Evolutionary conservation across 1,139 yeast species (phyloP).

Genomic region (Casaregolazyma lundiana): DNA sequence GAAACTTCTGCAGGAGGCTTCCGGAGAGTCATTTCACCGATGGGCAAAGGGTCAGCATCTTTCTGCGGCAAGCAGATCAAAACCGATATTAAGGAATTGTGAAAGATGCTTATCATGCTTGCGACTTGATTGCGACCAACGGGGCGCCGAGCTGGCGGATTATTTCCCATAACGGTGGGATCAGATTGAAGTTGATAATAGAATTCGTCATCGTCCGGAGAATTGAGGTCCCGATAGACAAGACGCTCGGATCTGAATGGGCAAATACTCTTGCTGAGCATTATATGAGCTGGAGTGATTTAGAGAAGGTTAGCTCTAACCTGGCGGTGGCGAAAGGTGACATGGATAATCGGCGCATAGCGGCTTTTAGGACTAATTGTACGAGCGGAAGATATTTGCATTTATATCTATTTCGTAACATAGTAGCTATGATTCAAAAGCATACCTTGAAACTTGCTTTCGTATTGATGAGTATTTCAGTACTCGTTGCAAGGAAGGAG

Average conservation of each 20-base stretch:
- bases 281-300: background rate
- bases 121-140: background rate
- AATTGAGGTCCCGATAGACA: background rate
- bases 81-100: background rate
- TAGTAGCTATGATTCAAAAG: too few species aligned
- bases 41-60: background rate
- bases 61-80: background rate
- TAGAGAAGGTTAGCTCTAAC: background rate
- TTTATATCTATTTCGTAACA: too few species aligned
- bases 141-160: background rate
- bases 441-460: too few species aligned
- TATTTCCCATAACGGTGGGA: background rate
- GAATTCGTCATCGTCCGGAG: background rate
- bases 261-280: background rate
- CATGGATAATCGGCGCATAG: too few species aligned
- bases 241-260: conserved; percentile 3
- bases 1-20: background rate
- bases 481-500: too few species aligned
- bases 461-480: too few species aligned
- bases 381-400: too few species aligned
- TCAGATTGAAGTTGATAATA: background rate
- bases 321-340: background rate
- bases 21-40: background rate
- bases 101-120: background rate
- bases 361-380: too few species aligned